Percentiles rank a stretch among this genome's conserved stretches.
phyloP scores from a whole-genome alignment of 2,329 filamentous ascomycete species.

The Monilinia polystroma region DNA sequence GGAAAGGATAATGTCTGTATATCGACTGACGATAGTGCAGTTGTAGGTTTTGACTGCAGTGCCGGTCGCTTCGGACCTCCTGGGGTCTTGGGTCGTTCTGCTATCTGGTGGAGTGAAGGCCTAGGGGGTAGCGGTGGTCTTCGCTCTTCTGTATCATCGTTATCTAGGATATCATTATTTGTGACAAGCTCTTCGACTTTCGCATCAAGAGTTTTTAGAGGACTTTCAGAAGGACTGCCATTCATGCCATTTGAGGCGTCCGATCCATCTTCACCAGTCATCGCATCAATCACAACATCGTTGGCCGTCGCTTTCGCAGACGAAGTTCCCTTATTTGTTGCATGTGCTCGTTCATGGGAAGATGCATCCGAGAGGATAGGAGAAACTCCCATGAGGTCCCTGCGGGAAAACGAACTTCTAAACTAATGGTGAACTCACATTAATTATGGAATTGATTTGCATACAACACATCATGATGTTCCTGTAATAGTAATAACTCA shows the following conservation, averaged over 20 bases:
- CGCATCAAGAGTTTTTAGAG: conserved; percentile 5
- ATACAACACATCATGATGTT: conserved; percentile 3
- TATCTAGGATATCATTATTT: conserved; percentile 2
- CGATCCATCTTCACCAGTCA: conserved; percentile 31
- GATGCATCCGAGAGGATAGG: conserved; percentile 21
- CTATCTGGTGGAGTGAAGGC: conserved; percentile 40
- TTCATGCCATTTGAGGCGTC: conserved; percentile 24
- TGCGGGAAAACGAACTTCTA: background rate
- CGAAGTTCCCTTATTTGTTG: conserved; percentile 24
- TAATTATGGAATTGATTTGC: background rate
- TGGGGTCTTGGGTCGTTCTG: conserved; percentile 28
- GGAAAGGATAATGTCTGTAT: conserved; percentile 74
- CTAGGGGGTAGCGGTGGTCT: conserved; percentile 49
- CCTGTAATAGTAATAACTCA: conserved; percentile 4
- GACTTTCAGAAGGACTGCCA: conserved; percentile 4
- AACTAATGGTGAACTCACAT: conserved; percentile 10
- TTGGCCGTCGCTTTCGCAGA: conserved; percentile 28
- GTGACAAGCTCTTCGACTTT: background rate
- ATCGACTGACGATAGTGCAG: conserved; percentile 78
- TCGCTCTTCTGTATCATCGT: conserved; percentile 39
- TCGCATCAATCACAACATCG: conserved; percentile 32
- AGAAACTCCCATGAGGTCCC: conserved; percentile 33
- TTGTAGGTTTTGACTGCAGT: conserved; percentile 69
- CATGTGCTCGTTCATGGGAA: conserved; percentile 29
- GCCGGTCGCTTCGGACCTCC: conserved; percentile 35